Conservation (phyloP, 139 green algal species). For the Diplosphaera chodatii region DNA sequence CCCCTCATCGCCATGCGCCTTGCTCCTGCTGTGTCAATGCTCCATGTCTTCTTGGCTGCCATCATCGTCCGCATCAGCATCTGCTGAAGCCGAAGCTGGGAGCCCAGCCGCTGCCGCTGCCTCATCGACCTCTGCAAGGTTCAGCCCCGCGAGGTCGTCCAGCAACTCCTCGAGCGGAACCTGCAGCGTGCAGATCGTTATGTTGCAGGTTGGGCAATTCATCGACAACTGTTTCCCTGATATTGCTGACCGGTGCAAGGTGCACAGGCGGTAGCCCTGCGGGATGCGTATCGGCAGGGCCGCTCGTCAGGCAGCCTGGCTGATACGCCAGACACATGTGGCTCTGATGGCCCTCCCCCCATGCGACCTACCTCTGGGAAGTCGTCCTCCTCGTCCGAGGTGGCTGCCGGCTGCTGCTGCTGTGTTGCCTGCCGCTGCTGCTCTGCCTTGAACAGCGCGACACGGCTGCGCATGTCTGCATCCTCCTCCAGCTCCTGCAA, state of each 20-base stretch:
- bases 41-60: not conserved
- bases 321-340: too few relatives aligned
- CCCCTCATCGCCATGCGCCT: too few relatives aligned
- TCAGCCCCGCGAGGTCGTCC: constrained; percentile 73
- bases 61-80: not conserved
- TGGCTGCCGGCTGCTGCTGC: constrained; percentile 21
- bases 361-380: not conserved
- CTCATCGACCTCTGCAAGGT: constrained; percentile 32
- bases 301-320: not conserved
- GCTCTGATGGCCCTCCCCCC: too few relatives aligned
- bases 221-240: too few relatives aligned
- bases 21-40: too few relatives aligned
- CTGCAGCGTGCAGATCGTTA: constrained; percentile 28
- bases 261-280: too few relatives aligned
- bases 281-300: not conserved
- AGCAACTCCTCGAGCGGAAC: constrained; percentile 93
- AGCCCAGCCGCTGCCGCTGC: not conserved
- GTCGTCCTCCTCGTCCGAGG: constrained; percentile 40
- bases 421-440: constrained; percentile 10
- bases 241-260: too few relatives aligned
- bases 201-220: too few relatives aligned
- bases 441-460: constrained; percentile 45
- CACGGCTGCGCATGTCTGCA: constrained; percentile 56
- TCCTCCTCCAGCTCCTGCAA: constrained; percentile 80
- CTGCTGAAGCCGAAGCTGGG: not conserved